Evolutionary conservation across 208 protist genomes (phyloP).

Genomic region (Leishmania tarentolae): DNA sequence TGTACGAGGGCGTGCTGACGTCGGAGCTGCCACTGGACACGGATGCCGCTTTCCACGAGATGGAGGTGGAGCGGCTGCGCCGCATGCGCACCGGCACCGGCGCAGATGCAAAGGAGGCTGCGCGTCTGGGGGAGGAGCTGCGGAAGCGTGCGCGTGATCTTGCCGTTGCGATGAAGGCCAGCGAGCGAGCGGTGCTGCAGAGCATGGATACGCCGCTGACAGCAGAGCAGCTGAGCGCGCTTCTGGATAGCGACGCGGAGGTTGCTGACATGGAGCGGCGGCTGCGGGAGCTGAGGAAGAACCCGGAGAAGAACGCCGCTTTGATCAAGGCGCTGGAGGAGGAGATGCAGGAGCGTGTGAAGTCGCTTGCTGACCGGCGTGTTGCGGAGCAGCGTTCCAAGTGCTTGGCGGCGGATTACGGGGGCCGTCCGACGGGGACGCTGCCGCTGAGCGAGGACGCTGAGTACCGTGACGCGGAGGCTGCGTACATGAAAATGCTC

Average conservation of each 20-base stretch:
- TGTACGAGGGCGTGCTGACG: conserved; percentile 58
- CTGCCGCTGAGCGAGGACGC: conserved; percentile 49
- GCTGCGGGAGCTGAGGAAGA: conserved; percentile 45
- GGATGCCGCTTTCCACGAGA: conserved; percentile 54
- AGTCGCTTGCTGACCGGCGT: conserved; percentile 14
- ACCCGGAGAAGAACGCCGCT: conserved; percentile 35
- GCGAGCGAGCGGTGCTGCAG: conserved; percentile 25
- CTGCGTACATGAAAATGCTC: conserved; percentile 33
- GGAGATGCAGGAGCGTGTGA: conserved; percentile 35
- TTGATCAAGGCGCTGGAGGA: conserved; percentile 44
- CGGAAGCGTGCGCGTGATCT: conserved; percentile 42
- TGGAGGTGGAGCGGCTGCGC: conserved; percentile 46
- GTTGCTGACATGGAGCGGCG: conserved; percentile 33
- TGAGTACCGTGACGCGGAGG: conserved; percentile 45
- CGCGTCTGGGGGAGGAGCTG: conserved; percentile 38
- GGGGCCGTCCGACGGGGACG: conserved; percentile 35
- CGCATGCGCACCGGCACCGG: conserved; percentile 26
- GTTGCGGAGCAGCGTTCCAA: conserved; percentile 19
- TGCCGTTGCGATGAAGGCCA: conserved; percentile 23
- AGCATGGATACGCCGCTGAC: background rate
- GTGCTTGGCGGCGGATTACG: conserved; percentile 43
- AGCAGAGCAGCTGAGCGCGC: conserved; percentile 1
- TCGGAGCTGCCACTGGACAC: conserved; percentile 53
- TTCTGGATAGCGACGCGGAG: conserved; percentile 38
- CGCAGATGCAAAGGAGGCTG: conserved; percentile 18